Conservation (phyloP, 2,329 filamentous ascomycete species). For the Claviceps digitariae region DNA sequence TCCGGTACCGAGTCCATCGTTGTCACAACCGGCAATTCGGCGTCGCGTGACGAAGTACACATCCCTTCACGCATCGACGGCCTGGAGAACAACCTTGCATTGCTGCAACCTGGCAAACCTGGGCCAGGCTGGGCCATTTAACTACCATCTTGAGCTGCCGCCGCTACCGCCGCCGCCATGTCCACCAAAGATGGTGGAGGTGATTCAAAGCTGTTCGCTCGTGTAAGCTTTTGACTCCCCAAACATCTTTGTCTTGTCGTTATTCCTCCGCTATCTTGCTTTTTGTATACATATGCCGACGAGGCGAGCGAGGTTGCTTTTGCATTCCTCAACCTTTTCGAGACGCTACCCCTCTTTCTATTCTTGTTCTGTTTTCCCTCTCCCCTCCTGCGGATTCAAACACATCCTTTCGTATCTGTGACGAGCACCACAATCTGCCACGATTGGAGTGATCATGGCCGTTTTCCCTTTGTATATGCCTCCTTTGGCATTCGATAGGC, state of each 20-base stretch:
- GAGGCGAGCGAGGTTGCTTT: background rate
- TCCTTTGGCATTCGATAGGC: constrained; percentile 29
- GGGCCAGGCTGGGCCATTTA: background rate
- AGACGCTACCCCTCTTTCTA: background rate
- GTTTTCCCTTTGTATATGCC: constrained; percentile 44
- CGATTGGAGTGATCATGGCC: constrained; percentile 12
- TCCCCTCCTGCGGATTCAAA: background rate
- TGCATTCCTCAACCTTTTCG: background rate
- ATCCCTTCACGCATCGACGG: background rate
- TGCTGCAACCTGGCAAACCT: background rate
- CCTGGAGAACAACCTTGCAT: background rate
- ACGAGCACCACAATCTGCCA: background rate
- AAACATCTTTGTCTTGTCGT: background rate
- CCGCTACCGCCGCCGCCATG: constrained; percentile 26
- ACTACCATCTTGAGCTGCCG: background rate
- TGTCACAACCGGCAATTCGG: constrained; percentile 2
- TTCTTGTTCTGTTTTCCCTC: background rate
- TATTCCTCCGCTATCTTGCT: constrained; percentile 3
- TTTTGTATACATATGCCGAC: constrained; percentile 4
- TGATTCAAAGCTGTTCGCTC: constrained; percentile 98
- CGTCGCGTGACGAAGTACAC: constrained; percentile 9
- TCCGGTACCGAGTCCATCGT: constrained; percentile 1
- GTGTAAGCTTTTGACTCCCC: constrained; percentile 45
- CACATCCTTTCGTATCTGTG: background rate
- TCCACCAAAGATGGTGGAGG: constrained; percentile 52